Evolutionary conservation across 129 eudicot genomes (phyloP).

Genomic region (Pulicaria dysenterica): DNA sequence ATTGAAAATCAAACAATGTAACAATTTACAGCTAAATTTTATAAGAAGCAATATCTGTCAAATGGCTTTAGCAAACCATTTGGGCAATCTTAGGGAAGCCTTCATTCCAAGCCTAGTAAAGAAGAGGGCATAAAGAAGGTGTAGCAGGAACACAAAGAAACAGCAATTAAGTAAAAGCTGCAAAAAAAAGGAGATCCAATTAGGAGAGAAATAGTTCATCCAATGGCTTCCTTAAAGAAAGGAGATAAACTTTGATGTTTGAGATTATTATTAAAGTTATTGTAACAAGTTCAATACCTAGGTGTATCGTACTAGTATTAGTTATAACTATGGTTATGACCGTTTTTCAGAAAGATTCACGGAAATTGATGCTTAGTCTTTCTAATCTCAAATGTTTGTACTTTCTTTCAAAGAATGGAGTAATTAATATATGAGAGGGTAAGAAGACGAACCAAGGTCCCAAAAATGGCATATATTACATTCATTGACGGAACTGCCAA

Average conservation of each 20-base stretch:
- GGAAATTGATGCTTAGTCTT: not conserved
- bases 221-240: not conserved
- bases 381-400: constrained; percentile 23
- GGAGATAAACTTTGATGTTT: not conserved
- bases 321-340: not conserved
- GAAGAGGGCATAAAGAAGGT: constrained; percentile 81
- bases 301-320: not conserved
- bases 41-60: constrained; percentile 35
- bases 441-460: constrained; percentile 65
- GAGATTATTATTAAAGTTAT: not conserved
- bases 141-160: constrained; percentile 80
- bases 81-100: constrained; percentile 63
- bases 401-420: not conserved
- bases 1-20: no score
- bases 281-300: not conserved
- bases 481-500: constrained; percentile 78
- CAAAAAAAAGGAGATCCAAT: constrained; percentile 26
- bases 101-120: constrained; percentile 90
- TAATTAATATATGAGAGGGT: not conserved
- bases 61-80: constrained; percentile 74
- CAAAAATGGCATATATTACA: constrained; percentile 70
- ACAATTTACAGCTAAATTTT: constrained; percentile 2
- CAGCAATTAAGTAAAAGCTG: constrained; percentile 83
- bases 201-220: not conserved
- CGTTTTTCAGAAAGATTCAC: not conserved